Base-by-base conservation (phyloP, 345 rosid species). In the Rhizophora apiculata region DNA sequence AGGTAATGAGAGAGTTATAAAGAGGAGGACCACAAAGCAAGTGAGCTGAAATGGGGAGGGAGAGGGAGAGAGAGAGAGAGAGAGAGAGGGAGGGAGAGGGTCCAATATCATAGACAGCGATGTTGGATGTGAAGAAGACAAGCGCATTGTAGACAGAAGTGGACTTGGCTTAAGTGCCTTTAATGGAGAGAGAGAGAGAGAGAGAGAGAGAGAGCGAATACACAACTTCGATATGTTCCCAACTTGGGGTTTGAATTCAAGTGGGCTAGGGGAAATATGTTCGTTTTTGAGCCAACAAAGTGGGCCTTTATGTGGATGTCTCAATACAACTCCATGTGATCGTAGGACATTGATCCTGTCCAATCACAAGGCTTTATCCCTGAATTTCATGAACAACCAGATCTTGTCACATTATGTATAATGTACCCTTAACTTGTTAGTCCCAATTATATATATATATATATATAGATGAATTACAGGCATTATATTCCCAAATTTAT, bases 81-180 rank as follows among this genome's bases (percentile, higher is more conserved):
- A 67, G 76, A 71, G 71, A 72, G 77, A 73, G 67, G 29, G 31
- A 64, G 65, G 48, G 67, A n/a, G 62, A 76, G 83, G 75, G 69
- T 70, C 81, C 81, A 86, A 71, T 69, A 82, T 81, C 81, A 76
- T 51, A 75, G 86, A 84, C 69, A 82, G 83, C 76, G 89, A 82
- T 86, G 97, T 86, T 87, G 93, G 88, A 80, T 74, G 72, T 82
- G 91, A 82, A 69, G 86, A 88, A 68, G 97, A 91, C 96, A 93
- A 82, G 59, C 78, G 87, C 91, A 75, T 74, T 72, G 83, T 87
- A 85, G 92, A 79, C 73, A 81, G 84, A 76, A 76, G 80, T 76
- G 86, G 79, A 72, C 74, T 74, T 63, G 75, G 49, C 56, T 67
- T 69, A 65, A 43, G 34, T 53, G 60, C 16, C 68, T 66, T 63